These are phyloP conservation scores for Drechslerella stenobrocha DNA, from an alignment of 2,329 filamentous ascomycete genomes.

Conservation along the genomic window DNA sequence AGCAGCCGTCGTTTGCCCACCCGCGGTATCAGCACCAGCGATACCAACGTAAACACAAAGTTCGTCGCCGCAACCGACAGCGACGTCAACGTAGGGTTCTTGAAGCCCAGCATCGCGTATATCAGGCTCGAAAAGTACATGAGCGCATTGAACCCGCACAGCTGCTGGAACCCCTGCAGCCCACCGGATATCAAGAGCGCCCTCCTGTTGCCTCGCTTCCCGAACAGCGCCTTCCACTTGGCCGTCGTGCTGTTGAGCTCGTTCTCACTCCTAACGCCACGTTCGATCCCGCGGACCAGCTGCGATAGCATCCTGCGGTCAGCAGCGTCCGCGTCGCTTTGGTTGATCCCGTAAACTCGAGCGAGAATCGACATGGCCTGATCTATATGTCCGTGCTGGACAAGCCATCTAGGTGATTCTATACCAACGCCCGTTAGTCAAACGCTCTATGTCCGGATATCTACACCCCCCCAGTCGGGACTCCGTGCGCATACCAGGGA, in stretches of 20 bases:
- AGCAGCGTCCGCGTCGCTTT: conserved; percentile 16
- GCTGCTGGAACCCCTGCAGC: conserved; percentile 82
- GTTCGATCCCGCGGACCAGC: conserved; percentile 59
- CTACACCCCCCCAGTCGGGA: not conserved
- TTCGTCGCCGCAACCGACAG: conserved; percentile 81
- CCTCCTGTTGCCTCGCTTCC: conserved; percentile 63
- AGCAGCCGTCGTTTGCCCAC: conserved; percentile 79
- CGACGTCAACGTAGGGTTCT: conserved; percentile 75
- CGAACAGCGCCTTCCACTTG: conserved; percentile 48
- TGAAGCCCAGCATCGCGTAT: conserved; percentile 75
- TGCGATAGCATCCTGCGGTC: conserved; percentile 40
- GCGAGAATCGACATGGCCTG: conserved; percentile 69
- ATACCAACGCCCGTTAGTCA: conserved; percentile 57
- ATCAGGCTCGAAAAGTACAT: conserved; percentile 92
- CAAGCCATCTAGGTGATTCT: conserved; percentile 86
- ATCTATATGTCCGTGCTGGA: conserved; percentile 66
- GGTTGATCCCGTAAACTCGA: conserved; percentile 63
- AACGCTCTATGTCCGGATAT: no score
- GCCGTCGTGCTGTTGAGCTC: conserved; percentile 49
- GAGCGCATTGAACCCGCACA: conserved; percentile 86
- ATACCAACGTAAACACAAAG: conserved; percentile 75
- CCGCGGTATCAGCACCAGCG: conserved; percentile 75
- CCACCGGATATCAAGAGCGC: conserved; percentile 83
- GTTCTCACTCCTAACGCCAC: conserved; percentile 63
- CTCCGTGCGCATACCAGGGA: conserved; percentile 32